Evolutionary conservation across 2,329 filamentous ascomycete genomes (phyloP), one percentile per base, ranked within the genome.

Genomic region (Botrytis fabae): DNA sequence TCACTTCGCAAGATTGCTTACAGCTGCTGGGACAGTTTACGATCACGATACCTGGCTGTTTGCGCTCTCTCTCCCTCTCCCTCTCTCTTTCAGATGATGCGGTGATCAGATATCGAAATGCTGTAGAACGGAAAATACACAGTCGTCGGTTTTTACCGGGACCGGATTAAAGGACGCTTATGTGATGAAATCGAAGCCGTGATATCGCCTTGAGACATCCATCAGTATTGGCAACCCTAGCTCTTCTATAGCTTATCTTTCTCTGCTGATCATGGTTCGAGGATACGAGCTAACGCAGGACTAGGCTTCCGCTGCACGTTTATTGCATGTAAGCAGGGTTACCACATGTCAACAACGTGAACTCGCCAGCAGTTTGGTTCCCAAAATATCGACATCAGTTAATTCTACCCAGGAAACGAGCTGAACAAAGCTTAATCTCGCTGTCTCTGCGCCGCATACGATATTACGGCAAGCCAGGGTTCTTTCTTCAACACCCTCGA

Each of bases 341-440:
- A 57, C 48, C 65, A 68, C 65, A 38, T 57, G 65, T 57, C 48
- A 51, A 57, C 35, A 68, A 57, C 65, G 35, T 42, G 65, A 68
- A 57, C 2, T 57, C 5, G n/a, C 48, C 48, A 68, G 7, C 48
- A 57, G 65, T 48, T 44, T 6, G 65, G 35, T 68, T 57, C 48
- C 63, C 51, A 68, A 54, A 57, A 32, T 42, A 68, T 25, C 28
- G n/a, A 42, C 22, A 2, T 42, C 6, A 8, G 35, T 28, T 68
- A n/a, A 40, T 22, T 32, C 64, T 66, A 9, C 25, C 28, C 42
- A 28, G n/a, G 1, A 40, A 57, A 42, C n/a, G 10, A 68, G 65
- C 65, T 57, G 65, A 68, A 44, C 25, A 57, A 57, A 57, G 48
- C 65, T 68, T 57, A 42, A 57, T 10, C 48, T 66, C 64, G n/a